Percentiles rank a stretch among this genome's conserved stretches.
These are phyloP conservation scores for Tylopilus sp. DNA, from an alignment of 768 basidiomycete genomes.

Conservation along the genomic window DNA sequence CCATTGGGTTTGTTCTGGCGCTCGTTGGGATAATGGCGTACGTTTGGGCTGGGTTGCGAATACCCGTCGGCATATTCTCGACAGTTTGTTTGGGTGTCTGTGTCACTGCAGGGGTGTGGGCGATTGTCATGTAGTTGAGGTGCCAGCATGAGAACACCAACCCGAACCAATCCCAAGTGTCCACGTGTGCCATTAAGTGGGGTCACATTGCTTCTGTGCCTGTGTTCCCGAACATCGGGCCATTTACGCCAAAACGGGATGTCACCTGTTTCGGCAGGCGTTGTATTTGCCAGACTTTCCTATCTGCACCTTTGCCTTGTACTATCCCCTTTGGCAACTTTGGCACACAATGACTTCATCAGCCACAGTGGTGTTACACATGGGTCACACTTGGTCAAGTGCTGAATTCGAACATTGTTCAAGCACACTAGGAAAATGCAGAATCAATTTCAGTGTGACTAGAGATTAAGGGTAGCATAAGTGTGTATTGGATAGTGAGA, in stretches of 20 bases:
- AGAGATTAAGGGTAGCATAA: too few relatives aligned
- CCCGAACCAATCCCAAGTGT: neutral
- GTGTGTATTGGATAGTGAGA: too few relatives aligned
- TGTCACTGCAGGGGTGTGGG: conserved; percentile 22
- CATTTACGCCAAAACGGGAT: neutral
- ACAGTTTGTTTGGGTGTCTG: conserved; percentile 25
- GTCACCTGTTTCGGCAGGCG: conserved; percentile 4
- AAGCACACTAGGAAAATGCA: too few relatives aligned
- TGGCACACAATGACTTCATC: too few relatives aligned
- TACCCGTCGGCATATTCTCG: conserved; percentile 26
- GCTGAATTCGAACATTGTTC: too few relatives aligned
- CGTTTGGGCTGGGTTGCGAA: conserved; percentile 23
- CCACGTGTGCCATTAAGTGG: neutral
- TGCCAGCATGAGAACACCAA: neutral
- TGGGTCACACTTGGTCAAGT: too few relatives aligned
- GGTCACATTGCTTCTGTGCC: neutral
- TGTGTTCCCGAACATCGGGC: neutral
- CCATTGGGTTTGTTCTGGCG: conserved; percentile 24
- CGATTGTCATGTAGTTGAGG: conserved; percentile 17
- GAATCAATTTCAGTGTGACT: too few relatives aligned
- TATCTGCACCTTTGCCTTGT: conserved; percentile 8
- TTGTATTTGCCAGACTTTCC: conserved; percentile 11
- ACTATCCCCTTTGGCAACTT: too few relatives aligned
- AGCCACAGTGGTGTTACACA: too few relatives aligned
- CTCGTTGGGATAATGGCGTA: conserved; percentile 26